These are phyloP conservation scores for Bacidia gigantensis DNA, from an alignment of 495 filamentous ascomycete genomes.

Conservation along the genomic window DNA sequence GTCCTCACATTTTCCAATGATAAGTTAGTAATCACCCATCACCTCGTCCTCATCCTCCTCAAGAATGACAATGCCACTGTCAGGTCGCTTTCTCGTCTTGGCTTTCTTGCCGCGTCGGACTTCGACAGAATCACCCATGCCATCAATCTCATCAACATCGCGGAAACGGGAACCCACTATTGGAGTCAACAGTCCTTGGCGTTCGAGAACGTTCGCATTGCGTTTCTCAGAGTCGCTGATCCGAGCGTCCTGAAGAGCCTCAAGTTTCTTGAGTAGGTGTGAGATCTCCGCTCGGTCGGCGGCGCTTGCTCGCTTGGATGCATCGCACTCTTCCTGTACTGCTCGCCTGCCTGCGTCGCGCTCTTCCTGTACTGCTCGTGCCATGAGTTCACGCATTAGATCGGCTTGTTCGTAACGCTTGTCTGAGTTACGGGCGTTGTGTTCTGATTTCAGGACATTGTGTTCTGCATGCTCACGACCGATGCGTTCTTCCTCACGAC, in stretches of 20 bases:
- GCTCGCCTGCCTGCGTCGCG: slow-evolving; percentile 12
- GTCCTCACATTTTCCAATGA: not conserved
- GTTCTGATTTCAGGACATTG: slow-evolving; percentile 14
- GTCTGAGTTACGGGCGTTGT: slow-evolving; percentile 1
- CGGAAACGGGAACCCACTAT: slow-evolving; percentile 31
- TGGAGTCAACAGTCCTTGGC: slow-evolving; percentile 30
- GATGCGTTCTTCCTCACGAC: slow-evolving; percentile 24
- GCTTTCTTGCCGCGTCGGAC: slow-evolving; percentile 31
- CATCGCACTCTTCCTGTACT: slow-evolving; percentile 14
- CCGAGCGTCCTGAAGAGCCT: slow-evolving; percentile 14
- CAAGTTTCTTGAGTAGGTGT: slow-evolving; percentile 24
- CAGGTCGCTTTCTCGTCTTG: slow-evolving; percentile 30
- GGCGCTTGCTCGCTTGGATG: slow-evolving; percentile 24
- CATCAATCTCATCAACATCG: slow-evolving; percentile 24
- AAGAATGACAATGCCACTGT: slow-evolving; percentile 50
- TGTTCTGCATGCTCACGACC: slow-evolving; percentile 26
- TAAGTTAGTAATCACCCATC: slow-evolving; percentile 8
- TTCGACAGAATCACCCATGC: slow-evolving; percentile 19
- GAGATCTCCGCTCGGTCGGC: slow-evolving; percentile 24
- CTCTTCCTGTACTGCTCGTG: slow-evolving; percentile 19
- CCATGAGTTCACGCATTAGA: slow-evolving; percentile 34
- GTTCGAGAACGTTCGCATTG: slow-evolving; percentile 14
- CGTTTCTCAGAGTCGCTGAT: slow-evolving; percentile 12
- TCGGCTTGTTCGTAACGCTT: slow-evolving; percentile 22
- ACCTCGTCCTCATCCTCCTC: slow-evolving; percentile 41